A percentile compares a stretch with the other conserved stretches of the same genome.
Conservation (phyloP, 495 filamentous ascomycete genomes). For the Monascus purpureus region DNA sequence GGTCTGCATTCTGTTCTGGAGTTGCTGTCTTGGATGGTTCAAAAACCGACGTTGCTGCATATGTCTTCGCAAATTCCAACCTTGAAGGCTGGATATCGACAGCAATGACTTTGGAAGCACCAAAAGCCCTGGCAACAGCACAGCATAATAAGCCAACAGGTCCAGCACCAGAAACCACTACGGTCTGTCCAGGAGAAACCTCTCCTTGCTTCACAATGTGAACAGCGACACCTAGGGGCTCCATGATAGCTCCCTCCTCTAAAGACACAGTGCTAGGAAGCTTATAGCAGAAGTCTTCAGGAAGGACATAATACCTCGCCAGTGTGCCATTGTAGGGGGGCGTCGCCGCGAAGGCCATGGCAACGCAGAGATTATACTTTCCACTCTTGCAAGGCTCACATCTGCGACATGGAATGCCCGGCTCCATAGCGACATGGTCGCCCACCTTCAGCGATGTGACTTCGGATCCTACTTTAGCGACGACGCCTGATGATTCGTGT, state of each 20-base stretch:
- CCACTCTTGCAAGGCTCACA: slow-evolving; percentile 39
- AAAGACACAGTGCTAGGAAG: slow-evolving; percentile 30
- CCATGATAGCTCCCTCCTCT: slow-evolving; percentile 40
- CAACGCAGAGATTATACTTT: slow-evolving; percentile 38
- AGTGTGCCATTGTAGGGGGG: slow-evolving; percentile 42
- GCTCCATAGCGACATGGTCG: slow-evolving; percentile 40
- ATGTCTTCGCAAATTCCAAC: slow-evolving; percentile 38
- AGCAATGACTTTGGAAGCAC: slow-evolving; percentile 36
- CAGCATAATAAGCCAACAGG: slow-evolving; percentile 42
- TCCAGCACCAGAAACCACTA: slow-evolving; percentile 41
- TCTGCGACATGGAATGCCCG: slow-evolving; percentile 36
- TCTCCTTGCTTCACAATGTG: slow-evolving; percentile 35
- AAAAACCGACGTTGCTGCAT: slow-evolving; percentile 29
- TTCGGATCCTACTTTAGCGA: slow-evolving; percentile 49
- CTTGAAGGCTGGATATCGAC: slow-evolving; percentile 40
- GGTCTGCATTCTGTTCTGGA: slow-evolving; percentile 25
- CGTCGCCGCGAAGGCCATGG: slow-evolving; percentile 40
- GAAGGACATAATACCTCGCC: slow-evolving; percentile 38
- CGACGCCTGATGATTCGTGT: slow-evolving; percentile 74
- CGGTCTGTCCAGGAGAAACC: slow-evolving; percentile 31
- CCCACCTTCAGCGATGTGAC: slow-evolving; percentile 29
- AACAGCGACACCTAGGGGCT: slow-evolving; percentile 41
- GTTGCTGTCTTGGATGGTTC: slow-evolving; percentile 21
- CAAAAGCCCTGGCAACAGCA: slow-evolving; percentile 38
- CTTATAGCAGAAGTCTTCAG: slow-evolving; percentile 44